Conservation (phyloP, 192 early-diverging fungal species). For the Pilobolus umbonatus region DNA sequence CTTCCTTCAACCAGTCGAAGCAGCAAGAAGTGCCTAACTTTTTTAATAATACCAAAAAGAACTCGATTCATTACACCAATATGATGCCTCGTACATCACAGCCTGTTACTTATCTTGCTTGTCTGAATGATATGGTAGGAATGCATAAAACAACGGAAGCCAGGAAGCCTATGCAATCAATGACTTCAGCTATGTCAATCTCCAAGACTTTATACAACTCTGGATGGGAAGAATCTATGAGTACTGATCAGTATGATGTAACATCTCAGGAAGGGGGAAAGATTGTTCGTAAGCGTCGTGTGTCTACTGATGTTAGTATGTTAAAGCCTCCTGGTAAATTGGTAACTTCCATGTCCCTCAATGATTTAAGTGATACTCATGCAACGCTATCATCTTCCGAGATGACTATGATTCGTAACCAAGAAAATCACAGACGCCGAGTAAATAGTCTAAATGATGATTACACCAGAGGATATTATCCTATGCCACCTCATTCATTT, state of each 20-base stretch:
- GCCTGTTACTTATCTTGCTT: slow-evolving; percentile 64
- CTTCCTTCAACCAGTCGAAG: slow-evolving; percentile 10
- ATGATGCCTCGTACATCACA: slow-evolving; percentile 36
- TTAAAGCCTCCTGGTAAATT: slow-evolving; percentile 5
- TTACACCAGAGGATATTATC: no score
- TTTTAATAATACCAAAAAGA: neutral
- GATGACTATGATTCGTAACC: slow-evolving; percentile 2
- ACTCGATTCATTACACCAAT: neutral
- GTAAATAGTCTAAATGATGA: slow-evolving; percentile 51
- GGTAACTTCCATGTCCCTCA: slow-evolving; percentile 9
- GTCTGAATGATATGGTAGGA: slow-evolving; percentile 73
- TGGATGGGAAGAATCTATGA: neutral
- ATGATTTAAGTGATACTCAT: neutral
- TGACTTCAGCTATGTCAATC: neutral
- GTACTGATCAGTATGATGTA: neutral
- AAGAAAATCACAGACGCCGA: slow-evolving; percentile 35
- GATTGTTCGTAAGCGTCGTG: slow-evolving; percentile 32
- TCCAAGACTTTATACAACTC: neutral
- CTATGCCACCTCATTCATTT: neutral
- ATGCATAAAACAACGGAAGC: slow-evolving; percentile 58
- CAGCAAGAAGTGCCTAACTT: neutral
- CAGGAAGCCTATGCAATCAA: slow-evolving; percentile 34
- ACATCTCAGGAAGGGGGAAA: slow-evolving; percentile 20
- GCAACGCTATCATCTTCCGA: neutral
- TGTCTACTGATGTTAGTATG: slow-evolving; percentile 23